Base-by-base conservation (phyloP, 441 rosid species). In the Melastoma candidum region DNA sequence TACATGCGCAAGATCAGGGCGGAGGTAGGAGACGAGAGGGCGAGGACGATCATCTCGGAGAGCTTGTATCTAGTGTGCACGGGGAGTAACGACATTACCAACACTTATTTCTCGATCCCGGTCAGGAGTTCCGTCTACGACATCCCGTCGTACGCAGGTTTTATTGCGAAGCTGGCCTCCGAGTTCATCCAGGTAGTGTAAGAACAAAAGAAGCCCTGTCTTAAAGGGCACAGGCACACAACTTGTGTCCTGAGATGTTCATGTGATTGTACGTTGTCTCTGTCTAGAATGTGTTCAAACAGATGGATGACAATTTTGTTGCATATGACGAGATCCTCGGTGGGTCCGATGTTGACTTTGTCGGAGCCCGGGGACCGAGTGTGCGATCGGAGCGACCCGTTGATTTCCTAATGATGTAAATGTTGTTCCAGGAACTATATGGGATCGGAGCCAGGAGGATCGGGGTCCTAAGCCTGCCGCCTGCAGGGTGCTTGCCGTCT, bases 21-120 rank as follows among this genome's bases (percentile, higher is more conserved):
- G 10, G 66, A 39, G 3, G 63, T 73, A 29, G 87, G 87, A 52
- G 72, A 59, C 53, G 82, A 73, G 46, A 64, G 48, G 62, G 25
- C 68, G 0, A 64, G 63, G 10, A 41, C 41, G 0, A 64, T 80
- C 45, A 14, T 73, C 1, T 66, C 75, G 0, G 56, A 74, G 64
- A 58, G 69, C 66, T 0, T 75, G 11, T 74, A 56, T 53, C 0
- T 74, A 0, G 12, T 80, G 1, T 66, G 64, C 47, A 26, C 59
- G 0, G 90, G 90, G 29, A 77, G 71, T 39, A 63, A 83, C 32
- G 87, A 80, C 50, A 65, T 72, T 61, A 62, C 71, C 32, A 62
- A 74, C 45, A 72, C 80, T 24, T 78, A 76, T 48, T 74, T 65
- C 27, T 0, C 4, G 1, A 48, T 57, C 10, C 70, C 68, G 3